Percentiles rank a stretch among this genome's conserved stretches.
These are phyloP conservation scores for Leishmania braziliensis DNA, from an alignment of 208 protist species.

Conservation along the genomic window DNA sequence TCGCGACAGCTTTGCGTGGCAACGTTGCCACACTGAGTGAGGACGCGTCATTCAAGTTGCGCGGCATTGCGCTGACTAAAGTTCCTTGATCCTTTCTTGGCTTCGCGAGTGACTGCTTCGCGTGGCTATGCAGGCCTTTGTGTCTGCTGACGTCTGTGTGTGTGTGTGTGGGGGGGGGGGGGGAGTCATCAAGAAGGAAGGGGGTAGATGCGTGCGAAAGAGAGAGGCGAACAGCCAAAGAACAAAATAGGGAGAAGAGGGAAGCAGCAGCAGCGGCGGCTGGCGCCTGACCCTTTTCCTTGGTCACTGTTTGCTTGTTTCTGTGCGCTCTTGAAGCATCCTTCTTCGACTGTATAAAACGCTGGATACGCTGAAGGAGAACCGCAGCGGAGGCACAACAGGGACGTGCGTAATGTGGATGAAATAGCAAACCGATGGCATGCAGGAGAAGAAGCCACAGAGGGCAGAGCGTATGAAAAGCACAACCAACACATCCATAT, in stretches of 20 bases:
- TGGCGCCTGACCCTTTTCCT: not conserved
- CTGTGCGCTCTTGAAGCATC: not conserved
- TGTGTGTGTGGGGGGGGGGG: not conserved
- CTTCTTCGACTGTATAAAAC: not conserved
- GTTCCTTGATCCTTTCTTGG: not conserved
- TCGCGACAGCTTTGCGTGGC: constrained; percentile 44
- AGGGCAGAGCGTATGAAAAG: not conserved
- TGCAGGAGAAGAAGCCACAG: not conserved
- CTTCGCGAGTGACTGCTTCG: not conserved
- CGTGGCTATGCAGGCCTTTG: not conserved
- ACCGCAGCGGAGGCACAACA: not conserved
- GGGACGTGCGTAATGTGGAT: not conserved
- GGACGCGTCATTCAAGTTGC: constrained; percentile 29
- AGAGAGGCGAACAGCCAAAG: not conserved
- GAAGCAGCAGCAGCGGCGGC: not conserved
- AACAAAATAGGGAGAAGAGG: not conserved
- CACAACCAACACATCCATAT: not conserved
- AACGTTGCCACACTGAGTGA: constrained; percentile 55
- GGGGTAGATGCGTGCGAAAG: not conserved
- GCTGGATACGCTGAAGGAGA: no score
- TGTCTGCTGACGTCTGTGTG: not conserved
- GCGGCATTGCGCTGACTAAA: constrained; percentile 9
- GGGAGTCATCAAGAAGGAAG: not conserved
- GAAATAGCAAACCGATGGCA: not conserved
- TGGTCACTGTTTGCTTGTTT: not conserved